These are phyloP conservation scores for Rhynchospora breviuscula DNA, from an alignment of 176 grass and related monocot genomes.

Conservation along the genomic window DNA sequence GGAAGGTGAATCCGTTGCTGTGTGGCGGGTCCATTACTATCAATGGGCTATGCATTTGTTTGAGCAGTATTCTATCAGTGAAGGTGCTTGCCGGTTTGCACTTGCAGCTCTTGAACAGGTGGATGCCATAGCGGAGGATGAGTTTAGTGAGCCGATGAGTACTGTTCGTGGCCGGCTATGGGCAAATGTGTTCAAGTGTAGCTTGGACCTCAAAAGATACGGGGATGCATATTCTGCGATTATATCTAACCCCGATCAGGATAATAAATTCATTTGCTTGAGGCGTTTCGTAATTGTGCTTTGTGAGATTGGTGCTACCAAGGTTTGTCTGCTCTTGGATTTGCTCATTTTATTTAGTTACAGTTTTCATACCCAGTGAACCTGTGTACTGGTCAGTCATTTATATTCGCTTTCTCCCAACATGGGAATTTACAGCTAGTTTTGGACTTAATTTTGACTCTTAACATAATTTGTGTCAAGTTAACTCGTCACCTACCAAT, in stretches of 20 bases:
- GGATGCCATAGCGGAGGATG: constrained; percentile 40
- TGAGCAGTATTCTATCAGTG: constrained; percentile 70
- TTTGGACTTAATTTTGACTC: background rate
- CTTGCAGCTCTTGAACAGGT: constrained; percentile 89
- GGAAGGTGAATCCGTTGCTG: constrained; percentile 44
- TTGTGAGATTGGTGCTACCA: constrained; percentile 75
- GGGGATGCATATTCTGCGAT: constrained; percentile 85
- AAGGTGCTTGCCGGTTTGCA: constrained; percentile 87
- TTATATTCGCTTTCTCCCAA: background rate
- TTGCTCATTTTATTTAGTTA: background rate
- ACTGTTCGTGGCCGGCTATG: constrained; percentile 71
- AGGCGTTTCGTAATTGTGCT: constrained; percentile 93
- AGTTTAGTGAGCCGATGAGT: constrained; percentile 42
- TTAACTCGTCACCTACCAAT: background rate
- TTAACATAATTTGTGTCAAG: background rate
- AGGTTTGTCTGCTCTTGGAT: constrained; percentile 47
- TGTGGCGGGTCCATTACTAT: constrained; percentile 89
- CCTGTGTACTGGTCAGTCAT: background rate
- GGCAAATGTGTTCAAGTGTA: constrained; percentile 85
- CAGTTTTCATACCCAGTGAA: background rate
- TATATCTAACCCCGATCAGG: constrained; percentile 78
- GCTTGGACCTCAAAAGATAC: constrained; percentile 79
- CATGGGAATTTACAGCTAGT: too few relatives aligned
- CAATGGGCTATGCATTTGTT: constrained; percentile 86
- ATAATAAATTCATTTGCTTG: constrained; percentile 84